A percentile compares a stretch with the other conserved stretches of the same genome.
phyloP scores from a whole-genome alignment of 2,329 filamentous ascomycete genomes.

The Cercospora sp. region DNA sequence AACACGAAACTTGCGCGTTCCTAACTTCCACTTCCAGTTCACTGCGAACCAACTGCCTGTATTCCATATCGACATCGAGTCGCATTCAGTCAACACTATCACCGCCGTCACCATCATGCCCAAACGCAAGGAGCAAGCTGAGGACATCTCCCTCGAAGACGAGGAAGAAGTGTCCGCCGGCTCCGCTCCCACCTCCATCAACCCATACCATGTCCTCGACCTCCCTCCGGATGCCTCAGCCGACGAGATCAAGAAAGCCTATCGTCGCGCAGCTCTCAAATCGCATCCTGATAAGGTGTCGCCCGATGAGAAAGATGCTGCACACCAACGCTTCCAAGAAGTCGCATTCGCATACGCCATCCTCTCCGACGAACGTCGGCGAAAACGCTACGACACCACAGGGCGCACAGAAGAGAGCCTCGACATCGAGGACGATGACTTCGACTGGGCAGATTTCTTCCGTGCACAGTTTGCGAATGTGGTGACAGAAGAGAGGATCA shows the following conservation, averaged over 20 bases:
- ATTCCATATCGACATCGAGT: not conserved
- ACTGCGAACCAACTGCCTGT: not conserved
- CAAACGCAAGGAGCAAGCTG: constrained; percentile 20
- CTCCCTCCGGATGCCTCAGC: constrained; percentile 67
- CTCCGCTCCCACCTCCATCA: constrained; percentile 66
- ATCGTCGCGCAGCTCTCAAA: constrained; percentile 85
- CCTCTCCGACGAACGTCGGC: constrained; percentile 77
- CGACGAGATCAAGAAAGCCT: constrained; percentile 83
- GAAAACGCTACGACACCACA: constrained; percentile 84
- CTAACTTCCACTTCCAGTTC: not conserved
- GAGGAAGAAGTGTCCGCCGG: constrained; percentile 52
- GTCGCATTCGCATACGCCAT: constrained; percentile 94
- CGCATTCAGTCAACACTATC: not conserved
- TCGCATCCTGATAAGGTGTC: constrained; percentile 66
- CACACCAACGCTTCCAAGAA: constrained; percentile 81
- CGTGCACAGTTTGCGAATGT: constrained; percentile 77
- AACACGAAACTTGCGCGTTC: constrained; percentile 6
- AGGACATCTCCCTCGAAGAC: constrained; percentile 10
- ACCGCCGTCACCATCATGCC: constrained; percentile 21
- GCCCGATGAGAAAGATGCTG: constrained; percentile 66
- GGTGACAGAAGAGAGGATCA: constrained; percentile 72
- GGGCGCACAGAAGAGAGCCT: constrained; percentile 85
- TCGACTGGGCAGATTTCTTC: constrained; percentile 91
- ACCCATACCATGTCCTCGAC: constrained; percentile 78
- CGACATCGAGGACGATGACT: constrained; percentile 62